Evolutionary conservation across 345 rosid species (phyloP).

Genomic region (Linum usitatissimum): DNA sequence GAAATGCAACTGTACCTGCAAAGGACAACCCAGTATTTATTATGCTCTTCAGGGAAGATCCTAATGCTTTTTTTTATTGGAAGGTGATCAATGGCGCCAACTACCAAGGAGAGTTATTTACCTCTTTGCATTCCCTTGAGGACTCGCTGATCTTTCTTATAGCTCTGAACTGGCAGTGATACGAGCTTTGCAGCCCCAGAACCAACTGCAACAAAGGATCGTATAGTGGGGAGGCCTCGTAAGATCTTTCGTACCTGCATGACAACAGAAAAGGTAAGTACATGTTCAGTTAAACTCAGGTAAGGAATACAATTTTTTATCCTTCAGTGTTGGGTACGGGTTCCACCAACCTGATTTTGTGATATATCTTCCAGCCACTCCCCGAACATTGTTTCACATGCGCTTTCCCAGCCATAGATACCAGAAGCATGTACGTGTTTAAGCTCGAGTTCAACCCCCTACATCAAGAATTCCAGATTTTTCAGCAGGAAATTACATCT

Average conservation of each 20-base stretch:
- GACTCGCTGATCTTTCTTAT: slow-evolving; percentile 71
- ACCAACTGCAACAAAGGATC: slow-evolving; percentile 69
- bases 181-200: slow-evolving; percentile 72
- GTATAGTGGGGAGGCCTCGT: slow-evolving; percentile 64
- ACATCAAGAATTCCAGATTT: slow-evolving; percentile 25
- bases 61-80: no score
- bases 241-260: slow-evolving; percentile 58
- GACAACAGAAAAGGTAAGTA: not conserved
- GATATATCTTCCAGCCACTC: slow-evolving; percentile 96
- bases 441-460: slow-evolving; percentile 90
- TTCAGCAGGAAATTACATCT: slow-evolving; percentile 3
- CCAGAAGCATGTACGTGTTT: slow-evolving; percentile 85
- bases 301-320: not conserved
- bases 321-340: not conserved
- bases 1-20: slow-evolving; percentile 85
- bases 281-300: not conserved
- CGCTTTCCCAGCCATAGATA: slow-evolving; percentile 73
- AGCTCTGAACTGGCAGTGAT: slow-evolving; percentile 77
- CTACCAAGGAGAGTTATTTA: slow-evolving; percentile 14
- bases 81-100: no score
- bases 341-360: slow-evolving; percentile 65
- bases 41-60: not conserved
- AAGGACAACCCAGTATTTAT: slow-evolving; percentile 4
- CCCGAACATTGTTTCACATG: slow-evolving; percentile 72
- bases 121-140: slow-evolving; percentile 96